A percentile compares a stretch with the other conserved stretches of the same genome.
Evolutionary conservation across 768 basidiomycete species (phyloP).

Genomic region (Panus rudis): DNA sequence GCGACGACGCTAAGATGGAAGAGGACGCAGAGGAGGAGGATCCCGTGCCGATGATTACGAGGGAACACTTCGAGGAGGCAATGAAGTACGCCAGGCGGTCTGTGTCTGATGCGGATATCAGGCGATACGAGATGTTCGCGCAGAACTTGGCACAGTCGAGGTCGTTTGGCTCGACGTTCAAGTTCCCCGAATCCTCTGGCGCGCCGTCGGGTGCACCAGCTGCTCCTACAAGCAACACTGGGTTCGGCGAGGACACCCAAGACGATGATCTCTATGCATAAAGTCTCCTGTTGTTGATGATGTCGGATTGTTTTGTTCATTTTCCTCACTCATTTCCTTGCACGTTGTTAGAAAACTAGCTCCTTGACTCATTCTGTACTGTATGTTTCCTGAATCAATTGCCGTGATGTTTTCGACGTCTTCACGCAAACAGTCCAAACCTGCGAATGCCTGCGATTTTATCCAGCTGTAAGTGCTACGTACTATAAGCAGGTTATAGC

Average conservation of each 20-base stretch:
- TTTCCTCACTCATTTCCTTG: too few species aligned
- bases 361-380: too few species aligned
- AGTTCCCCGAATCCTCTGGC: constrained; percentile 80
- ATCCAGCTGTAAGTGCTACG: too few species aligned
- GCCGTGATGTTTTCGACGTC: too few species aligned
- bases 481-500: too few species aligned
- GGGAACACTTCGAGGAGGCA: constrained; percentile 96
- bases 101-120: constrained; percentile 93
- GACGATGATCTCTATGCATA: constrained; percentile 92
- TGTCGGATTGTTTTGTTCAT: too few species aligned
- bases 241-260: constrained; percentile 77
- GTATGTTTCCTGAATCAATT: too few species aligned
- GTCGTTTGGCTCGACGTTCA: constrained; percentile 92
- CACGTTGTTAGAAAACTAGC: too few species aligned
- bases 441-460: too few species aligned
- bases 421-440: too few species aligned
- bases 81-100: constrained; percentile 97
- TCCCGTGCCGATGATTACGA: constrained; percentile 84
- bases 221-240: constrained; percentile 55
- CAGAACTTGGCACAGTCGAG: constrained; percentile 91
- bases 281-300: too few species aligned
- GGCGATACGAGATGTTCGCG: constrained; percentile 97
- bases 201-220: constrained; percentile 31
- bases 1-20: constrained; percentile 63
- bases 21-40: constrained; percentile 78